These are phyloP conservation scores for Hypomyces perniciosus DNA, from an alignment of 2,329 filamentous ascomycete species.

Conservation along the genomic window DNA sequence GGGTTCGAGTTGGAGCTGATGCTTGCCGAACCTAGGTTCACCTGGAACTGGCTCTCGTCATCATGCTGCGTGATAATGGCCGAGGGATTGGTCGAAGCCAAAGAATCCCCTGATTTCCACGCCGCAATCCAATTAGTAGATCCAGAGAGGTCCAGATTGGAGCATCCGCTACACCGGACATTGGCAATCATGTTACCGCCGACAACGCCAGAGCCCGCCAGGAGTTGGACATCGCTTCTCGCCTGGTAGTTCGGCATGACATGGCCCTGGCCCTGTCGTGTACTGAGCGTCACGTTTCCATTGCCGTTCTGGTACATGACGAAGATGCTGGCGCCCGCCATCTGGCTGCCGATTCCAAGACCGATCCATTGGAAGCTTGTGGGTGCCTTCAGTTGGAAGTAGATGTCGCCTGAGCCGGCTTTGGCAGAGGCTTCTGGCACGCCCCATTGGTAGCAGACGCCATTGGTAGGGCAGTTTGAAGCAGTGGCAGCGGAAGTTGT, in stretches of 20 bases:
- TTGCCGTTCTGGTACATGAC: constrained; percentile 53
- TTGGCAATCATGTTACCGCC: constrained; percentile 53
- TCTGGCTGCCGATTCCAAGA: constrained; percentile 49
- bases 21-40: constrained; percentile 44
- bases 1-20: constrained; percentile 47
- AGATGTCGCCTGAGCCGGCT: constrained; percentile 49
- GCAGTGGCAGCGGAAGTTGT: constrained; percentile 22
- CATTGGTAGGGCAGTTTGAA: constrained; percentile 35
- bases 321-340: constrained; percentile 56
- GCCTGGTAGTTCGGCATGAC: constrained; percentile 40
- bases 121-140: constrained; percentile 47
- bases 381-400: constrained; percentile 54
- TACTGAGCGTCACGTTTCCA: constrained; percentile 57
- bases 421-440: constrained; percentile 45
- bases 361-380: constrained; percentile 50
- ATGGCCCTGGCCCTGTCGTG: constrained; percentile 45
- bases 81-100: constrained; percentile 37
- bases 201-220: constrained; percentile 53
- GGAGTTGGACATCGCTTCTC: constrained; percentile 43
- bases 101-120: constrained; percentile 42
- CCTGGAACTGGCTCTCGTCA: constrained; percentile 33
- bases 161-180: constrained; percentile 48
- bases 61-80: constrained; percentile 43
- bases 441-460: constrained; percentile 51
- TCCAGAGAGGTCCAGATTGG: constrained; percentile 38